These are phyloP conservation scores for Esteya vermicola DNA, from an alignment of 2,329 filamentous ascomycete genomes.

Conservation along the genomic window DNA sequence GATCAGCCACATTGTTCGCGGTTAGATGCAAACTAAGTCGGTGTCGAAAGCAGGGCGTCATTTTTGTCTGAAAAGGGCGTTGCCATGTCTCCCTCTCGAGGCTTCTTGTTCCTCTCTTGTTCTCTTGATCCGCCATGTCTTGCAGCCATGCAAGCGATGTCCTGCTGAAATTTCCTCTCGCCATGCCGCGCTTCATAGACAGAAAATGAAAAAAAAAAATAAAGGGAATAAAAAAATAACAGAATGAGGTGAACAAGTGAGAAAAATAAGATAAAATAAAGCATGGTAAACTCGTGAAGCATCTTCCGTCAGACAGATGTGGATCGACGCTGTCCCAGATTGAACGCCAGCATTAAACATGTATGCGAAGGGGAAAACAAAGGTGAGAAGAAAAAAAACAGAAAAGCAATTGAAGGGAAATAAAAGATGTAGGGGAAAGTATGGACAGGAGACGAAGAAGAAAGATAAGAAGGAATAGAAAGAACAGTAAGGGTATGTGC, in stretches of 20 bases:
- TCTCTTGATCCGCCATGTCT: background rate
- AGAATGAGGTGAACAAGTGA: too few relatives aligned
- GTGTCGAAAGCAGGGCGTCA: background rate
- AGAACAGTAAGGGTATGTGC: background rate
- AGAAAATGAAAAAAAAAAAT: background rate
- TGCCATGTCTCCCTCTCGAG: constrained; percentile 4
- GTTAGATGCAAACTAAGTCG: background rate
- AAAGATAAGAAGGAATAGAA: constrained; percentile 3
- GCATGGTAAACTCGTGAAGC: too few relatives aligned
- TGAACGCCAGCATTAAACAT: too few relatives aligned
- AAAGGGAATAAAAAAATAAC: background rate
- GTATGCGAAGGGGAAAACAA: background rate
- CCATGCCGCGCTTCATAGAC: background rate
- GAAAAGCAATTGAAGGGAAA: constrained; percentile 3
- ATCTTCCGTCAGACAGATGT: too few relatives aligned
- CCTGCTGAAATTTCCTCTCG: background rate
- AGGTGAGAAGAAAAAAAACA: constrained; percentile 3
- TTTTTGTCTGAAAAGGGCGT: too few relatives aligned
- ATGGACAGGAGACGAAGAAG: constrained; percentile 2
- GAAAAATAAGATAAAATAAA: too few relatives aligned
- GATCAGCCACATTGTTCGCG: too few relatives aligned
- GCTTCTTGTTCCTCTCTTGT: background rate
- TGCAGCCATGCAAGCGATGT: background rate
- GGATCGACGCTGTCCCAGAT: too few relatives aligned
- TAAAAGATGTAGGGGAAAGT: constrained; percentile 3